Conservation (phyloP, 2,329 filamentous ascomycete genomes). For the Aspergillus transmontanensis region DNA sequence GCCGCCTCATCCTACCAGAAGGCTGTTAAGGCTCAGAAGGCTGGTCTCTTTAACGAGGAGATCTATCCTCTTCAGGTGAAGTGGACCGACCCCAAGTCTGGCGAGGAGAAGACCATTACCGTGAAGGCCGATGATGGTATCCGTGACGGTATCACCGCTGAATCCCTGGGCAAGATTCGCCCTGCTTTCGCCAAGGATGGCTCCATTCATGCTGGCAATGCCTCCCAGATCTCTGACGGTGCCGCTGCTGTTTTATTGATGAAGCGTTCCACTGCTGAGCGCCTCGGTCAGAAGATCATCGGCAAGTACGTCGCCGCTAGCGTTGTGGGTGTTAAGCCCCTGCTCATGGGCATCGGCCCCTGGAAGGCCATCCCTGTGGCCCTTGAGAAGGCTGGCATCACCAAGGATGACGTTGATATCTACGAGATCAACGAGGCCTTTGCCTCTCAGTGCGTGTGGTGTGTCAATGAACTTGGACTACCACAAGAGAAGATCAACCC, state of each 20-base stretch:
- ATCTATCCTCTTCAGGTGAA: slow-evolving; percentile 85
- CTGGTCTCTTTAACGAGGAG: slow-evolving; percentile 90
- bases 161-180: slow-evolving; percentile 87
- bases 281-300: slow-evolving; percentile 82
- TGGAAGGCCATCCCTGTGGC: slow-evolving; percentile 95
- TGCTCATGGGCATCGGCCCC: slow-evolving; percentile 94
- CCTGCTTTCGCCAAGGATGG: slow-evolving; percentile 90
- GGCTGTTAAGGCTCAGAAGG: slow-evolving; percentile 79
- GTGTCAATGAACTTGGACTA: slow-evolving; percentile 81
- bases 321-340: slow-evolving; percentile 83
- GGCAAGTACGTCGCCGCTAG: slow-evolving; percentile 89
- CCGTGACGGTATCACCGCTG: slow-evolving; percentile 78
- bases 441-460: slow-evolving; percentile 92
- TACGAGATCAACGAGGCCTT: slow-evolving; percentile 99
- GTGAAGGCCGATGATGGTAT: slow-evolving; percentile 87
- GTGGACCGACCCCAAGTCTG: slow-evolving; percentile 87
- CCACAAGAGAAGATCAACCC: slow-evolving; percentile 90
- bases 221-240: slow-evolving; percentile 92
- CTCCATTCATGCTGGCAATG: slow-evolving; percentile 93
- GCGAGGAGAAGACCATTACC: slow-evolving; percentile 79
- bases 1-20: slow-evolving; percentile 92
- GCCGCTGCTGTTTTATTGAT: slow-evolving; percentile 94
- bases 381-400: slow-evolving; percentile 82
- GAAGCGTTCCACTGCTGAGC: slow-evolving; percentile 88
- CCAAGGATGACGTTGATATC: slow-evolving; percentile 89